Base-by-base conservation (phyloP, 1,284 basidiomycete species). In the Cutaneotrichosporon sp. region DNA sequence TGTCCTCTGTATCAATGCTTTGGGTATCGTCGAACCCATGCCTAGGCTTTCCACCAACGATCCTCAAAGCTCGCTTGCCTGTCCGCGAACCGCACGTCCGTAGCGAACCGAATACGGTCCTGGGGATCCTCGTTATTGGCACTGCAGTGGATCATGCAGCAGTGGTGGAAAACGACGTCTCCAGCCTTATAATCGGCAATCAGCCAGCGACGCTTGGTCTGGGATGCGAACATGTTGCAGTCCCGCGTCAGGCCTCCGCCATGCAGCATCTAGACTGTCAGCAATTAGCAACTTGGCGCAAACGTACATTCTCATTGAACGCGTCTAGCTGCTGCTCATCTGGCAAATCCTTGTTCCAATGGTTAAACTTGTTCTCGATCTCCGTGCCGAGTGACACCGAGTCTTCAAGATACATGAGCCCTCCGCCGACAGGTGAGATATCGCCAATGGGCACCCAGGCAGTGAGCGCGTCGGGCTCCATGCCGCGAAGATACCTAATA, bases 401-500 rank as follows among this genome's bases (percentile, higher is more conserved):
- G 42, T 62, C 56, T 40, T 67, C 62, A 20, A 67, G 60, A 34
- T 67, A 67, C 55, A 64, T 62, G 15, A 67, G 56, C 1, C 65
- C 64, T 14, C 65, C 65, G 23, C 48, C 45, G 4, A 55, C 43
- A 8, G 60, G 59, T 8, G 55, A 47, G 43, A 60, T 54, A 42
- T 63, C 62, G 4, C 65, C 65, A 33, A 67, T 52, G 5, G 65
- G 65, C 13, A 67, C 51, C 65, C 65, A 67, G 1, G 61, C 65
- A 4, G 65, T 67, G 30, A 67, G 54, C 4, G 59, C 34, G 7
- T 33, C 52, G 7, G 56, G 56, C 42, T 54, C 33, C 49, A 33
- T 36, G 7, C 52, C 56, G 14, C 56, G 56, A 5, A 58, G 56
- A 35, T 48, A 53, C 46, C 51, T 53, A 30, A 30, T 30, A 10